Evolutionary conservation across 305 asterid species (phyloP).

Genomic region (Rubia tinctorum): DNA sequence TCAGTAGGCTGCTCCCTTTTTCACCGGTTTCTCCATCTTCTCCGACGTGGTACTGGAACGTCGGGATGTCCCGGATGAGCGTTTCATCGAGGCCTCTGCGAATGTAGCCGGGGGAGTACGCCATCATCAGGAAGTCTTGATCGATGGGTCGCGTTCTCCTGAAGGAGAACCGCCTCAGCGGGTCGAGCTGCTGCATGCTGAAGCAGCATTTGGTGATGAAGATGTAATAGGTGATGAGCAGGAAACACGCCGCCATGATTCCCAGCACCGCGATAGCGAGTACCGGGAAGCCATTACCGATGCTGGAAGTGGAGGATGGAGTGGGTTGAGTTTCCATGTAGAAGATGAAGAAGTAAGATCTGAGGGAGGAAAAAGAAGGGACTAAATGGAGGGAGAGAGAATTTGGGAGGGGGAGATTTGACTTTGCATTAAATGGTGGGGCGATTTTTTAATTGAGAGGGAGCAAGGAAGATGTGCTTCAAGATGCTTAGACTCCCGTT

Average conservation of each 20-base stretch:
- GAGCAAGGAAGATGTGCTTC: no score
- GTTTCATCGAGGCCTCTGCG: slow-evolving; percentile 67
- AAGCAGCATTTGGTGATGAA: slow-evolving; percentile 69
- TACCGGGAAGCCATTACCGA: slow-evolving; percentile 54
- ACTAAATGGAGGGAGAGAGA: background rate
- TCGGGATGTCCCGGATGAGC: slow-evolving; percentile 62
- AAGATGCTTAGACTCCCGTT: no score
- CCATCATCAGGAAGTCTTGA: slow-evolving; percentile 31
- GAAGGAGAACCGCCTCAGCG: slow-evolving; percentile 46
- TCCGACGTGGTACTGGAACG: slow-evolving; percentile 40
- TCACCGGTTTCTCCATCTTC: slow-evolving; percentile 5
- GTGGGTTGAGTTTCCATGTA: background rate
- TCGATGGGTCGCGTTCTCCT: slow-evolving; percentile 27
- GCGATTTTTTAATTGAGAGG: no score
- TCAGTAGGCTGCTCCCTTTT: slow-evolving; percentile 27
- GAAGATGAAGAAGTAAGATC: slow-evolving; percentile 5
- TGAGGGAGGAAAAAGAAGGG: background rate
- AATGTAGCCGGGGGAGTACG: slow-evolving; percentile 61
- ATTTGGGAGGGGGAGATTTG: background rate
- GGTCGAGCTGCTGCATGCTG: slow-evolving; percentile 66
- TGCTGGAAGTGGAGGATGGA: background rate
- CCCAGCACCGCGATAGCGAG: slow-evolving; percentile 62
- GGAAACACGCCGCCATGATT: slow-evolving; percentile 56
- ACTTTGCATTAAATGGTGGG: slow-evolving; percentile 1
- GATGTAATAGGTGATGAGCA: slow-evolving; percentile 63